phyloP scores from a whole-genome alignment of 352 stramenopile genomes.

The Pythium chondricola region DNA sequence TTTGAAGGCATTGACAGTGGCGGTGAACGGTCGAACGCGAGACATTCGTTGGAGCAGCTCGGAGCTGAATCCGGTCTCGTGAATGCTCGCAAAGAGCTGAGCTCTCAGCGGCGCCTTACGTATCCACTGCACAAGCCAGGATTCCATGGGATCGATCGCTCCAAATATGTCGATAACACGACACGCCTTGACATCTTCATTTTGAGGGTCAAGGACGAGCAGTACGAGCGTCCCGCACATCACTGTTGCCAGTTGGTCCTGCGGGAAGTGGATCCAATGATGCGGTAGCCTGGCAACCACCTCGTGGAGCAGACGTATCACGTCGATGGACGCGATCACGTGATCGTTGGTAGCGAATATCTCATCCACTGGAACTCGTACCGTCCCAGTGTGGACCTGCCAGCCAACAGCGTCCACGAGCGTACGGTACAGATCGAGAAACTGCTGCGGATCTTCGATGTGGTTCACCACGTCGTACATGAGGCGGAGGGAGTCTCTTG shows the following conservation, averaged over 20 bases:
- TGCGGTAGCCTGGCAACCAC: constrained; percentile 26
- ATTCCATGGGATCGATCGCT: constrained; percentile 23
- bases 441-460: constrained; percentile 38
- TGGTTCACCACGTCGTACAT: constrained; percentile 36
- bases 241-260: constrained; percentile 33
- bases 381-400: too few relatives aligned
- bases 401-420: constrained; percentile 39
- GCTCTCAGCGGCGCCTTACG: constrained; percentile 24
- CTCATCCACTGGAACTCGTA: too few relatives aligned
- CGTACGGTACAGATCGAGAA: constrained; percentile 41
- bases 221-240: constrained; percentile 39
- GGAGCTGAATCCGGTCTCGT: constrained; percentile 7
- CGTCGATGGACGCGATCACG: constrained; percentile 23
- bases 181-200: too few relatives aligned
- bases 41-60: constrained; percentile 40
- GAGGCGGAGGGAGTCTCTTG: constrained; percentile 20
- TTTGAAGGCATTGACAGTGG: neutral
- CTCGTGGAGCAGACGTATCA: constrained; percentile 34
- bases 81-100: constrained; percentile 33
- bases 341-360: constrained; percentile 1
- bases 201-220: constrained; percentile 34
- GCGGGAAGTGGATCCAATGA: constrained; percentile 57
- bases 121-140: constrained; percentile 48
- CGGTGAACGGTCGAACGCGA: constrained; percentile 25
- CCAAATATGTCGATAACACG: constrained; percentile 27